Percentiles rank a stretch among this genome's conserved stretches.
Evolutionary conservation across 768 basidiomycete species (phyloP).

Genomic region (Astraeus odoratus): DNA sequence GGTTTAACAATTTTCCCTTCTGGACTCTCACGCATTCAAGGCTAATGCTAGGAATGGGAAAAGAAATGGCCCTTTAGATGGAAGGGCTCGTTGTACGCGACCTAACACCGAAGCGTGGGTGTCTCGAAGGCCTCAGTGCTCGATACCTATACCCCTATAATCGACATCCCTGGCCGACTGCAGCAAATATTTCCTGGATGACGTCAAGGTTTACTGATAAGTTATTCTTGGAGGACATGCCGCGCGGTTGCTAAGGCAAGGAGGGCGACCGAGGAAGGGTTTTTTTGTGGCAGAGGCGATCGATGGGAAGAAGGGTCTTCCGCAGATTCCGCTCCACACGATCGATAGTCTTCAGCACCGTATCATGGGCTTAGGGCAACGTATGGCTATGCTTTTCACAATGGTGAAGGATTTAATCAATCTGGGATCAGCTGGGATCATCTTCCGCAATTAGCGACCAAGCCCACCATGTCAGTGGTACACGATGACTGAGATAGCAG

Average conservation of each 20-base stretch:
- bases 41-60: background rate
- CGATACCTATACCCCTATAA: too few relatives aligned
- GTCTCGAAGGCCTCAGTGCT: too few relatives aligned
- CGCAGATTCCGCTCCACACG: background rate
- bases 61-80: background rate
- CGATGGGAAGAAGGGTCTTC: background rate
- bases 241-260: background rate
- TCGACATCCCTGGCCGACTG: background rate
- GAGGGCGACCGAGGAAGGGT: background rate
- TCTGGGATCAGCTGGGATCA: background rate
- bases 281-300: background rate
- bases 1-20: background rate
- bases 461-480: slow-evolving; percentile 1
- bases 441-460: background rate
- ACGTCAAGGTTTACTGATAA: too few relatives aligned
- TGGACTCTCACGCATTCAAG: background rate
- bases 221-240: background rate
- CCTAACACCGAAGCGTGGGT: background rate
- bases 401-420: background rate
- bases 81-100: background rate
- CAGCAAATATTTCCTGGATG: too few relatives aligned
- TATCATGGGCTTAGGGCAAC: background rate
- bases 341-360: background rate
- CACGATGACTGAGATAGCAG: background rate
- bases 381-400: background rate